Evolutionary conservation across 495 filamentous ascomycete species (phyloP), one percentile per base, ranked within the genome.

Genomic region (Melanomma pulvis-pyrius): DNA sequence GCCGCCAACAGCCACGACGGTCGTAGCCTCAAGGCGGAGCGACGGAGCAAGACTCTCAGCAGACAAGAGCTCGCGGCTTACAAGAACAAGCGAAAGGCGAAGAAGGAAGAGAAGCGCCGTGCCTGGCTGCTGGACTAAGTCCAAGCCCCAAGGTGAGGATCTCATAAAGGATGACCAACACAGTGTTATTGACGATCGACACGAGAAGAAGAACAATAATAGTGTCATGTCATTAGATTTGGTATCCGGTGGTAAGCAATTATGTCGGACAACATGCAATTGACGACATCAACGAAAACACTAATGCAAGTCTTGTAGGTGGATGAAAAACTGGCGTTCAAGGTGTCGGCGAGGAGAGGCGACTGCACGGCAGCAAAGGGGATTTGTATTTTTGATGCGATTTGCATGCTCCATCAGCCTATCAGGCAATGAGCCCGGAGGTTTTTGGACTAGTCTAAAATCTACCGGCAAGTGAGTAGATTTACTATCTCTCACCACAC

Each of bases 1-100:
- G 93, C 93, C 22, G 96, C 96, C 0, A 97, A 97, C 74, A 87
- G 84, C 66, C 94, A 98, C 69, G 90, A 96, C 72, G 94, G 94
- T 7, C 85, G 90, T 59, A 96, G 92, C 74, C 78, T 98, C 54
- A 96, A 93, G 77, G 94, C 91, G 8, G 94, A 98, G 79, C 82
- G 92, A 30, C 87, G 88, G 46, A 87, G 87, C n/a, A 93, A 92
- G 82, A 96, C 93, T 80, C 80, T 96, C 44, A 90, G 77, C 32
- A 96, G 90, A 82, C 81, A 88, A 65, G 92, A 97, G 75, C 75
- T 98, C 44, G 87, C 87, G 78, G 83, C 84, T 52, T 89, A 88
- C 74, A 87, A 86, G 73, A 83, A 90, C 77, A 90, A 88, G 83
- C 76, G 87, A 57, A 78, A 79, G 44, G 84, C 83, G 17, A 92